A percentile compares a stretch with the other conserved stretches of the same genome.
Evolutionary conservation across 208 protist genomes (phyloP).

Genomic region (Leishmania guyanensis): DNA sequence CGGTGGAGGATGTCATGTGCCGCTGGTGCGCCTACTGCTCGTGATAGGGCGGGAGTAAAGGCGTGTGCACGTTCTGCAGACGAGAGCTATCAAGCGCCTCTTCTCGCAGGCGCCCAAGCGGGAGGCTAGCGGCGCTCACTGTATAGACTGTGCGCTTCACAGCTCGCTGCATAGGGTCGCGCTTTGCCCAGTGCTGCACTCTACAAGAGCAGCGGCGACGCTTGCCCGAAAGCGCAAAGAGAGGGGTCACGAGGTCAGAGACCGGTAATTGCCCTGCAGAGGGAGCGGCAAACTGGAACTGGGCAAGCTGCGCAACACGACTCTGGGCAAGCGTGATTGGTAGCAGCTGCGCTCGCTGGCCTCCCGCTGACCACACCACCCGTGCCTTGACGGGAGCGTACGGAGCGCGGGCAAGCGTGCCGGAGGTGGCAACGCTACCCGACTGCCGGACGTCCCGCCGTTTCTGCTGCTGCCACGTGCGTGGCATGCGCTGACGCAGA

Average conservation of each 20-base stretch:
- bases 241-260: background rate
- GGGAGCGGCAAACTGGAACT: background rate
- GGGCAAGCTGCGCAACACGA: background rate
- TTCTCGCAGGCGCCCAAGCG: background rate
- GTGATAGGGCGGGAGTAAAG: background rate
- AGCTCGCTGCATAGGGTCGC: constrained; percentile 19
- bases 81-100: background rate
- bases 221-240: background rate
- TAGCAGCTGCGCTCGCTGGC: background rate
- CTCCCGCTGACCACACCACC: background rate
- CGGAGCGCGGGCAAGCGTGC: background rate
- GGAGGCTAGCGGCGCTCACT: background rate
- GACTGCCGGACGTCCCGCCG: background rate
- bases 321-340: constrained; percentile 3
- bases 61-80: background rate
- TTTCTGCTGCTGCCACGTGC: constrained; percentile 33
- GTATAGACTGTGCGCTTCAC: constrained; percentile 37
- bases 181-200: constrained; percentile 17
- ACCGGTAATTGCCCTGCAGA: too few species aligned
- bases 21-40: background rate
- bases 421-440: background rate
- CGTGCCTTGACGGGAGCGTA: background rate
- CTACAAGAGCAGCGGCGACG: background rate
- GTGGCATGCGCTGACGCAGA: background rate
- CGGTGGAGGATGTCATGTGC: background rate